Conservation (phyloP, 345 rosid species). For the Isatis tinctoria region DNA sequence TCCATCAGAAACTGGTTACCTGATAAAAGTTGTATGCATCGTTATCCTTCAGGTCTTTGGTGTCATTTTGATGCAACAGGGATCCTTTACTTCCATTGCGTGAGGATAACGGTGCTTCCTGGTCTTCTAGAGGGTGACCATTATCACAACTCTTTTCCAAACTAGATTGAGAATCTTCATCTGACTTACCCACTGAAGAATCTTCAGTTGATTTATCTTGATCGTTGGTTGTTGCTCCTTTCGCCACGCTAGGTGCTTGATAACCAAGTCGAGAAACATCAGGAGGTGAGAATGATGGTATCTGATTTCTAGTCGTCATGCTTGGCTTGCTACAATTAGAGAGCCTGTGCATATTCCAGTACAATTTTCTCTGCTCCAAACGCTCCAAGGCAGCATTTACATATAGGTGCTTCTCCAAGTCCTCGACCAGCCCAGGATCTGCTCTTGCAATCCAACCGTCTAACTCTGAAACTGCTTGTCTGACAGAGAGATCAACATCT, state of each 20-base stretch:
- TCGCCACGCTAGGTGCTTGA: slow-evolving; percentile 17
- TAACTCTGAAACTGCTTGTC: slow-evolving; percentile 80
- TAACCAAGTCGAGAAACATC: slow-evolving; percentile 31
- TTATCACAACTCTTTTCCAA: slow-evolving; percentile 37
- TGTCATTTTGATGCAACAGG: slow-evolving; percentile 31
- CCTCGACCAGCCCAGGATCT: slow-evolving; percentile 87
- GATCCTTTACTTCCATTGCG: slow-evolving; percentile 38
- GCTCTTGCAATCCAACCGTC: slow-evolving; percentile 86
- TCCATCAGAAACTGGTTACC: slow-evolving; percentile 41
- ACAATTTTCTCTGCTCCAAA: slow-evolving; percentile 62
- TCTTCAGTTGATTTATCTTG: slow-evolving; percentile 28
- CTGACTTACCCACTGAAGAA: slow-evolving; percentile 29
- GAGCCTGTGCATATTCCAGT: slow-evolving; percentile 67
- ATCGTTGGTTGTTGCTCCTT: slow-evolving; percentile 22
- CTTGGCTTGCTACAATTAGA: slow-evolving; percentile 23
- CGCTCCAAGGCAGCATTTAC: slow-evolving; percentile 87
- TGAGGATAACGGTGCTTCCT: slow-evolving; percentile 37
- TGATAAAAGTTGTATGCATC: slow-evolving; percentile 77
- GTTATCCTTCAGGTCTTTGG: slow-evolving; percentile 45
- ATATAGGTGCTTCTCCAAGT: slow-evolving; percentile 85
- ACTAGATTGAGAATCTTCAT: slow-evolving; percentile 30
- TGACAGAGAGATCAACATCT: slow-evolving; percentile 77
- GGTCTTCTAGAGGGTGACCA: slow-evolving; percentile 34
- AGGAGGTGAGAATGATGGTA: slow-evolving; percentile 24
- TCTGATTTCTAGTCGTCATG: slow-evolving; percentile 19